Evolutionary conservation across 495 filamentous ascomycete species (phyloP).

Genomic region (Penicillium daleae): DNA sequence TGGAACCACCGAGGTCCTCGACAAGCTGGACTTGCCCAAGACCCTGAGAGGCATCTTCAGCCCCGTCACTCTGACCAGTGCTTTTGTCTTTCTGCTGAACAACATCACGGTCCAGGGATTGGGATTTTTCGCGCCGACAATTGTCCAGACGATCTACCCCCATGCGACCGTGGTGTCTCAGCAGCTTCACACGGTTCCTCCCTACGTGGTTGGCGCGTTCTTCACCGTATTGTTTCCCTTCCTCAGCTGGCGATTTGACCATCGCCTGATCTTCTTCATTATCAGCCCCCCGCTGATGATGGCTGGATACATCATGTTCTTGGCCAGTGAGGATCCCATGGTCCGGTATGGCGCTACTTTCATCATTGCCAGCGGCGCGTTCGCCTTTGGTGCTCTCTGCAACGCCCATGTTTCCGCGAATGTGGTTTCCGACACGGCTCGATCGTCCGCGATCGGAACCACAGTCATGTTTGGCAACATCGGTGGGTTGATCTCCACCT

Average conservation of each 20-base stretch:
- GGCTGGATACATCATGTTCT: slow-evolving; percentile 73
- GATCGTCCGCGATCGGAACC: slow-evolving; percentile 65
- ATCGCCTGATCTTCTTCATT: slow-evolving; percentile 52
- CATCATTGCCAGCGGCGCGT: slow-evolving; percentile 63
- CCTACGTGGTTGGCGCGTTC: slow-evolving; percentile 69
- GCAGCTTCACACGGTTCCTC: slow-evolving; percentile 72
- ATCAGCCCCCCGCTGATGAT: slow-evolving; percentile 58
- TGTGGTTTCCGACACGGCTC: slow-evolving; percentile 70
- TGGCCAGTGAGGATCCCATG: slow-evolving; percentile 53
- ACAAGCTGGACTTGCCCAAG: slow-evolving; percentile 50
- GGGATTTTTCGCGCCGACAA: slow-evolving; percentile 75
- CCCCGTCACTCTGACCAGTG: slow-evolving; percentile 50
- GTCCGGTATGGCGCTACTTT: slow-evolving; percentile 75
- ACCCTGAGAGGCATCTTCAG: slow-evolving; percentile 53
- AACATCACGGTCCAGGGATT: slow-evolving; percentile 60
- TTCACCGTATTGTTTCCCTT: slow-evolving; percentile 66
- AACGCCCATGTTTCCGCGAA: slow-evolving; percentile 71
- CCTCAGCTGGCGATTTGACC: slow-evolving; percentile 62
- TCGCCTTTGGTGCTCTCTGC: slow-evolving; percentile 61
- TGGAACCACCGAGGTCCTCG: slow-evolving; percentile 63
- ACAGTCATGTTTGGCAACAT: slow-evolving; percentile 75
- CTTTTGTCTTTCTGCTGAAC: slow-evolving; percentile 56
- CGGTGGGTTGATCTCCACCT: slow-evolving; percentile 71
- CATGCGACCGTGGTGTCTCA: slow-evolving; percentile 56
- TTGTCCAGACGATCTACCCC: slow-evolving; percentile 66